Base-by-base conservation (phyloP, 2,329 filamentous ascomycete species). In the Sordariomycetes sp. region DNA sequence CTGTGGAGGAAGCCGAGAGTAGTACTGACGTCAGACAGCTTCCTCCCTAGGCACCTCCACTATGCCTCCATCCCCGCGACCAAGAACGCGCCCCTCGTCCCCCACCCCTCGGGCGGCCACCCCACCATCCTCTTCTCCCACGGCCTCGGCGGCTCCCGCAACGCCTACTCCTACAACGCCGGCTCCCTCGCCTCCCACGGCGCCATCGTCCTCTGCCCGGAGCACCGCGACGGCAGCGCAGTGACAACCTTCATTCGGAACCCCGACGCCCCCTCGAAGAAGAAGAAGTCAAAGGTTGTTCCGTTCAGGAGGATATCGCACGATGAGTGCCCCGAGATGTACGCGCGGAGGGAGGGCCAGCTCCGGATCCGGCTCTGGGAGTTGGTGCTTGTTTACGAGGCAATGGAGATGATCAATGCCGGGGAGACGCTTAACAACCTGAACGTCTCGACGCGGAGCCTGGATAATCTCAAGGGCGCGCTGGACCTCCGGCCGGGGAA, bases 81-180 rank as follows among this genome's bases (percentile, higher is more conserved):
- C 62, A 84, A 87, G 62, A 88, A 90, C 66, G 87, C 87, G 12
- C 74, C 77, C 6, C 69, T 91, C 8, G 76, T 84, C 65, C 59
- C 74, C 59, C 65, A 81, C 59, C 64, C 72, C 12, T 71, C 74
- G 3, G 65, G 73, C 3, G 70, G 73, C 59, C 72, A 75, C 58
- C 89, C 90, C 0, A 86, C 89, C 0, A 84, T 90, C 74, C 76
- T 95, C 61, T 95, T 95, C 70, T 94, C 89, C 1, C 90, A 95
- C 66, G 90, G 90, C 1, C 76, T 95, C 1, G 90, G 87, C 42
- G 90, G 90, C 42, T 85, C 82, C 59, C 80, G 88, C 62, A 94
- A 94, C 64, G 83, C 88, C 12, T 95, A 95, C 72, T 92, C 88
- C n/a, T 86, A 91, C 65, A 72, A 95, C 25, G 85, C 80, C 20